Base-by-base conservation (phyloP, 2,329 filamentous ascomycete species). In the Ophioceras dolichostomum region DNA sequence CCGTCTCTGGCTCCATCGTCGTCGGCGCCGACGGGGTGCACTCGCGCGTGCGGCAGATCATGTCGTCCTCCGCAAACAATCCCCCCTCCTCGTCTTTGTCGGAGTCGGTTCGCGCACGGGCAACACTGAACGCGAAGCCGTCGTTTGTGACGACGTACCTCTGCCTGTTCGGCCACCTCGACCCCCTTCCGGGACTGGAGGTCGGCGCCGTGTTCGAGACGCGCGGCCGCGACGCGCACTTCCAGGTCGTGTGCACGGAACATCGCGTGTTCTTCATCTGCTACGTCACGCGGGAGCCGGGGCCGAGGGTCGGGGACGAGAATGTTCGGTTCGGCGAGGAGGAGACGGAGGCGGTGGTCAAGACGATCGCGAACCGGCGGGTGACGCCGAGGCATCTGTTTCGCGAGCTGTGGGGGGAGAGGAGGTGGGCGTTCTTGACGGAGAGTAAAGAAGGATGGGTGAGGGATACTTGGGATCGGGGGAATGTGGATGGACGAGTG, bases 391-490 rank as follows among this genome's bases (percentile, higher is more conserved):
- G 33, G 10, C 13, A 20, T 13, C 18, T n/a, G n/a, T 35, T 35
- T 18, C n/a, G 19, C 20, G 21, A 35, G 13, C 4, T 35, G 4
- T 95, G 88, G 87, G 94, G 95, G 57, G 88, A 95, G 58, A 7
- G 17, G 5, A 5, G 26, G 6, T 26, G 33, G 33, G 14, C 20
- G n/a, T 20, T 19, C 13, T 14, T 35, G 20, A 20, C 19, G 5
- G 20, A 20, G 0, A 35, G 9, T 6, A 16, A 12, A n/a, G 28
- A 30, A 10, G 10, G n/a, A 6, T 6, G 14, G 28, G n/a, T 12
- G 6, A 6, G n/a, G 10, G 9, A 12, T n/a, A 13, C 24, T 7
- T 16, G 28, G 28, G 8, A 16, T n/a, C 14, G 28, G 28, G 9
- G n/a, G 8, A 7, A 26, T 13, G 8, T 13, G 24, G 13, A 13